These are phyloP conservation scores for Sequoia sempervirens DNA, from an alignment of 75 land plant genomes.

Conservation along the genomic window DNA sequence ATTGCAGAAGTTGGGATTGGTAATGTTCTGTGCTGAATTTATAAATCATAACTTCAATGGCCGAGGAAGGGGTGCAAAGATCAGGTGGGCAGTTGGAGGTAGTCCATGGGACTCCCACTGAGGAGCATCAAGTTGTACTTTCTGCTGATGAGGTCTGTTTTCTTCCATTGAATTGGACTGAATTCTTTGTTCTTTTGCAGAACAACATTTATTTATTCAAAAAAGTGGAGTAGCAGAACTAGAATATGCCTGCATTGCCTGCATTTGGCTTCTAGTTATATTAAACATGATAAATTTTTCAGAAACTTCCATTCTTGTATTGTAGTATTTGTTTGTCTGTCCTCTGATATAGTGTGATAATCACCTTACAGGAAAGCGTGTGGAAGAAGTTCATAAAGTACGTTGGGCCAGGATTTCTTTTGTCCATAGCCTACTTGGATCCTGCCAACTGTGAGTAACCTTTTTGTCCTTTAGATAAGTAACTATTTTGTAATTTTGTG, in stretches of 20 bases:
- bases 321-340: too few species aligned
- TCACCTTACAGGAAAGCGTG: not conserved
- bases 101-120: not conserved
- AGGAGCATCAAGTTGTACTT: not conserved
- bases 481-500: too few species aligned
- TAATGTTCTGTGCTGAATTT: not conserved
- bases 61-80: not conserved
- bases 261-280: not conserved
- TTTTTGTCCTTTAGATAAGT: too few species aligned
- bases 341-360: too few species aligned
- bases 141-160: not conserved
- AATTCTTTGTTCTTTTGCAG: too few species aligned
- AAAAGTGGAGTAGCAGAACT: too few species aligned
- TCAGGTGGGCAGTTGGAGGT: too few species aligned
- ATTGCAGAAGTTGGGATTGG: not conserved
- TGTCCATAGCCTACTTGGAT: conserved; percentile 36
- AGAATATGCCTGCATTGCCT: not conserved
- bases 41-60: not conserved
- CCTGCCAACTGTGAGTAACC: conserved; percentile 19
- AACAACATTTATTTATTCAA: too few species aligned
- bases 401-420: conserved; percentile 30
- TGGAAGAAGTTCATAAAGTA: conserved; percentile 19
- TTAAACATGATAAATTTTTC: not conserved
- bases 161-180: not conserved
- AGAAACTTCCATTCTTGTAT: too few species aligned